Conservation (phyloP, 257 asterid species). For the Orobanche coerulescens region DNA sequence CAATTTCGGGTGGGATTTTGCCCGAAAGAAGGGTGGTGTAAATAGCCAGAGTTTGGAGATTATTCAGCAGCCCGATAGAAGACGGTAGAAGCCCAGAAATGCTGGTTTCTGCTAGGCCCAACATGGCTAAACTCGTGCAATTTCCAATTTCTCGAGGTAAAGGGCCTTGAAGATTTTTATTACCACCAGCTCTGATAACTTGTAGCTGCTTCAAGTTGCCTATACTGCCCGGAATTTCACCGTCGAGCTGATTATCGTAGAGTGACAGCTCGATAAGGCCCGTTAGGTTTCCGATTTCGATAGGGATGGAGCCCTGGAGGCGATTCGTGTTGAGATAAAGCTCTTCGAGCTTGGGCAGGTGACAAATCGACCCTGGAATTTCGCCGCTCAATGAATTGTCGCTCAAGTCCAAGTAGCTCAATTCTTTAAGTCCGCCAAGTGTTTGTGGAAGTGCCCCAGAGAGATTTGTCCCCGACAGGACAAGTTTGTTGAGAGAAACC, state of each 20-base stretch:
- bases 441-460: conserved; percentile 46
- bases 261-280: conserved; percentile 34
- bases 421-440: conserved; percentile 34
- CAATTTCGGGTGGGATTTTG: conserved; percentile 67
- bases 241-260: conserved; percentile 59
- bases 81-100: conserved; percentile 67
- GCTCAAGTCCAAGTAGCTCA: conserved; percentile 49
- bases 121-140: conserved; percentile 42
- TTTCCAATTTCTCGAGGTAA: conserved; percentile 60
- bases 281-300: conserved; percentile 44
- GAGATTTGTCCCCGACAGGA: conserved; percentile 53
- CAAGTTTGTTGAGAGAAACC: conserved; percentile 33
- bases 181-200: conserved; percentile 70
- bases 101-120: conserved; percentile 72
- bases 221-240: conserved; percentile 42
- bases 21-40: conserved; percentile 71
- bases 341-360: conserved; percentile 35
- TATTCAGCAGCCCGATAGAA: conserved; percentile 46
- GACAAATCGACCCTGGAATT: conserved; percentile 39
- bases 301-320: conserved; percentile 47
- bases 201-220: conserved; percentile 47
- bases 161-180: conserved; percentile 60
- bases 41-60: conserved; percentile 49
- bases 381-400: conserved; percentile 56
- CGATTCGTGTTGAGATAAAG: conserved; percentile 48